Conservation (phyloP, 2,329 filamentous ascomycete genomes). For the Geoglossum cookeanum region DNA sequence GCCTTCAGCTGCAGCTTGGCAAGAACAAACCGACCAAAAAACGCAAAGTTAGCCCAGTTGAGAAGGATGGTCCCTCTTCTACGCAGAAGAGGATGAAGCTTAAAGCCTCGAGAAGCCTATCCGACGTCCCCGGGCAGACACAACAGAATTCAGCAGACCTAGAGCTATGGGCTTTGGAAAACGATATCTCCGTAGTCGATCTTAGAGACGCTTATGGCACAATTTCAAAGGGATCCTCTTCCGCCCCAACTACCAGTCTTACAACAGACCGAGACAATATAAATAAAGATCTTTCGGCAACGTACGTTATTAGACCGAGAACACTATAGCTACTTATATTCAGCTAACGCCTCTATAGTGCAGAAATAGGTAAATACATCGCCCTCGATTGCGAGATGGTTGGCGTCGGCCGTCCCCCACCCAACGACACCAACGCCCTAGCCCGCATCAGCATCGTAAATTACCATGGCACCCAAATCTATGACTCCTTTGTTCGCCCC, state of each 20-base stretch:
- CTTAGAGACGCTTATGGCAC: conserved; percentile 24
- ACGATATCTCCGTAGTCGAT: conserved; percentile 39
- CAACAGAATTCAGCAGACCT: conserved; percentile 15
- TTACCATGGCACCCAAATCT: conserved; percentile 79
- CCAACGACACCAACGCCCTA: conserved; percentile 51
- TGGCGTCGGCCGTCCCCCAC: conserved; percentile 42
- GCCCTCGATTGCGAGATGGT: conserved; percentile 98
- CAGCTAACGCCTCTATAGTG: conserved; percentile 19
- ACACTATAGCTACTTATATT: not conserved
- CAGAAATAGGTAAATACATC: conserved; percentile 73
- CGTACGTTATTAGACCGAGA: conserved; percentile 14
- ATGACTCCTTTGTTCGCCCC: conserved; percentile 79
- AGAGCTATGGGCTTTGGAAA: conserved; percentile 40
- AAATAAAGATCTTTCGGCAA: conserved; percentile 40
- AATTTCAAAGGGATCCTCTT: not conserved
- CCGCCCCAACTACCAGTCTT: not conserved
- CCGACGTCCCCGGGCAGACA: too few relatives aligned
- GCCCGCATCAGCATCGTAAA: conserved; percentile 83
- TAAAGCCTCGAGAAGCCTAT: not conserved
- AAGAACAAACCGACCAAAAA: not conserved
- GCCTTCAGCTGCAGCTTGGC: conserved; percentile 1
- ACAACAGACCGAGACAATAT: conserved; percentile 25
- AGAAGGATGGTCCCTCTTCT: not conserved
- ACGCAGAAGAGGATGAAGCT: not conserved
- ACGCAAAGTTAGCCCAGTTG: not conserved